A percentile compares a stretch with the other conserved stretches of the same genome.
These are phyloP conservation scores for Clarireedia hainanense DNA, from an alignment of 2,329 filamentous ascomycete species.

Conservation along the genomic window DNA sequence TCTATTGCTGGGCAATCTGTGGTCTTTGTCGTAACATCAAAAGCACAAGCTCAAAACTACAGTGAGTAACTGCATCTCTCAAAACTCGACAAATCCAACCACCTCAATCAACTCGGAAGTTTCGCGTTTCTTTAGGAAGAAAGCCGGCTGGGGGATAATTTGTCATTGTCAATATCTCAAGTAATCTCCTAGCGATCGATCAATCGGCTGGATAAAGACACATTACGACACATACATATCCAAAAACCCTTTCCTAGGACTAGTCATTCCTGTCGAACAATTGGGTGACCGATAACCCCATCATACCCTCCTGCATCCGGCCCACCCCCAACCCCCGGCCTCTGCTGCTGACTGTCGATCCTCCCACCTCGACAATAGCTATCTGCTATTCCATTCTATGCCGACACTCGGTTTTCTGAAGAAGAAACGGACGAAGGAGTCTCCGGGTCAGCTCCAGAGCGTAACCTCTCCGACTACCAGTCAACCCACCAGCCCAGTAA, in stretches of 20 bases:
- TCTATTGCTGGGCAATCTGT: no score
- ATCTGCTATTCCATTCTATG: slow-evolving; percentile 47
- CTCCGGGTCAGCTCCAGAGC: slow-evolving; percentile 52
- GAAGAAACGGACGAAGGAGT: slow-evolving; percentile 98
- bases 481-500: slow-evolving; percentile 56
- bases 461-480: slow-evolving; percentile 59
- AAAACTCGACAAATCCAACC: not conserved
- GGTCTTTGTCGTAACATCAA: no score
- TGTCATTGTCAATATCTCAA: not conserved
- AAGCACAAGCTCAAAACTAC: no score
- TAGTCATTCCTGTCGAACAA: not conserved
- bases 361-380: slow-evolving; percentile 22
- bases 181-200: not conserved
- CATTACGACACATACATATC: not conserved
- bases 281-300: not conserved
- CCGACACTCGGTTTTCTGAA: slow-evolving; percentile 93
- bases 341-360: slow-evolving; percentile 20
- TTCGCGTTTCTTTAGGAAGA: not conserved
- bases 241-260: slow-evolving; percentile 4
- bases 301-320: slow-evolving; percentile 22
- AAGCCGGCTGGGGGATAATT: not conserved
- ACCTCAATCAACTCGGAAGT: not conserved
- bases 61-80: no score
- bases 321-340: slow-evolving; percentile 11
- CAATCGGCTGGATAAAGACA: not conserved